phyloP scores from a whole-genome alignment of 2,329 filamentous ascomycete species.

The Cercospora zeina region DNA sequence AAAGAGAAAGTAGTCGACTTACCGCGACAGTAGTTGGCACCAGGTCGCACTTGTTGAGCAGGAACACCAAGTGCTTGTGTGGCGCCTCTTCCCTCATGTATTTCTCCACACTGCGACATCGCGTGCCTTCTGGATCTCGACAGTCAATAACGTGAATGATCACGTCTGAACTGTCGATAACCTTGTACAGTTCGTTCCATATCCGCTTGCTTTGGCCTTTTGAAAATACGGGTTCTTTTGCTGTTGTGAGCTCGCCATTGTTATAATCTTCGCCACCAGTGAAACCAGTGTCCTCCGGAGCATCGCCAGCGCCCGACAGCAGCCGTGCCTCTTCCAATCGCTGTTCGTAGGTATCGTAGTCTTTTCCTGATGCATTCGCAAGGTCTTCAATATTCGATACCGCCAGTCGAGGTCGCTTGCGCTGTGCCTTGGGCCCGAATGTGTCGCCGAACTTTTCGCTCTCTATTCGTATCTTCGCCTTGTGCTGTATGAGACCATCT shows the following conservation, averaged over 20 bases:
- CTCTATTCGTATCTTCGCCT: conserved; percentile 91
- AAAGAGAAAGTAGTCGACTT: conserved; percentile 57
- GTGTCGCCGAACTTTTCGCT: conserved; percentile 81
- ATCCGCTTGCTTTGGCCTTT: conserved; percentile 96
- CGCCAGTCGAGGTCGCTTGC: conserved; percentile 87
- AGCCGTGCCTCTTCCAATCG: conserved; percentile 75
- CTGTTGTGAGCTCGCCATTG: conserved; percentile 46
- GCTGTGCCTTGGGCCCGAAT: conserved; percentile 89
- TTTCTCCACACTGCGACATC: conserved; percentile 87
- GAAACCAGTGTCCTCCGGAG: conserved; percentile 30
- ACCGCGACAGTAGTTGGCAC: conserved; percentile 91
- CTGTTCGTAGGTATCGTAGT: conserved; percentile 78
- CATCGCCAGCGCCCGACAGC: conserved; percentile 60
- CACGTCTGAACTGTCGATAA: conserved; percentile 93
- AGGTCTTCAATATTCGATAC: conserved; percentile 81
- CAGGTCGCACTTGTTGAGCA: conserved; percentile 88
- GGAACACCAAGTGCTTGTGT: conserved; percentile 91
- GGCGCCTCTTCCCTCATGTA: conserved; percentile 90
- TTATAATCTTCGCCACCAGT: conserved; percentile 20
- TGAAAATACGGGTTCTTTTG: conserved; percentile 73
- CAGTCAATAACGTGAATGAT: conserved; percentile 93
- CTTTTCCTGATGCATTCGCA: conserved; percentile 74
- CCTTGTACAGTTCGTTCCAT: conserved; percentile 92
- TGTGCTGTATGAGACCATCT: conserved; percentile 87
- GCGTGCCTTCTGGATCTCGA: conserved; percentile 82